These are phyloP conservation scores for Albugo laibachii DNA, from an alignment of 352 stramenopile genomes.

Conservation along the genomic window DNA sequence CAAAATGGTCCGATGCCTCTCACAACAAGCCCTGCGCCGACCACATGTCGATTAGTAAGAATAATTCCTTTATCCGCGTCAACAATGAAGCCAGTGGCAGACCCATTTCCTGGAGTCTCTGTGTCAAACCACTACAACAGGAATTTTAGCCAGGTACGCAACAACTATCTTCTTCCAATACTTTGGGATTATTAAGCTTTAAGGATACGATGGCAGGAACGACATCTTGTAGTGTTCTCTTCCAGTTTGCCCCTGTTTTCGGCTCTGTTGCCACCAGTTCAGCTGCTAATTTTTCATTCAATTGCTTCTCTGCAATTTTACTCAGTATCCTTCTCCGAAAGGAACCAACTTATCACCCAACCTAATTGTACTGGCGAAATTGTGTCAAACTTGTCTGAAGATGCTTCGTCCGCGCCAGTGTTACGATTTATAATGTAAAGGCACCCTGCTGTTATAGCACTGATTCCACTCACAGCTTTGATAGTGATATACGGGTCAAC, in stretches of 20 bases:
- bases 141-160: slow-evolving; percentile 2
- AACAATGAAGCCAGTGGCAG: slow-evolving; percentile 84
- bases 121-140: slow-evolving; percentile 75
- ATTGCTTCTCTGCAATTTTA: too few species aligned
- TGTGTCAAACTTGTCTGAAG: too few species aligned
- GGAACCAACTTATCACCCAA: too few species aligned
- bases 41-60: slow-evolving; percentile 85
- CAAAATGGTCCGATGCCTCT: slow-evolving; percentile 3
- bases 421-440: too few species aligned
- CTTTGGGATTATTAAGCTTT: slow-evolving; percentile 79
- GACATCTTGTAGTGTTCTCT: slow-evolving; percentile 63
- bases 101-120: slow-evolving; percentile 70
- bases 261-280: too few species aligned
- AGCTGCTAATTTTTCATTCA: too few species aligned
- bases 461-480: too few species aligned
- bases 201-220: slow-evolving; percentile 73
- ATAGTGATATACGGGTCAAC: too few species aligned
- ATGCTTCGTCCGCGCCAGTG: too few species aligned
- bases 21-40: slow-evolving; percentile 71
- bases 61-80: slow-evolving; percentile 83
- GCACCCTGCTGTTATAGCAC: too few species aligned
- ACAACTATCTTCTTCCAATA: slow-evolving; percentile 8
- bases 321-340: too few species aligned
- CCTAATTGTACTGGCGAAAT: too few species aligned
- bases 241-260: slow-evolving; percentile 22